phyloP scores from a whole-genome alignment of 805 yeast species.

The Wickerhamiella cacticola region DNA sequence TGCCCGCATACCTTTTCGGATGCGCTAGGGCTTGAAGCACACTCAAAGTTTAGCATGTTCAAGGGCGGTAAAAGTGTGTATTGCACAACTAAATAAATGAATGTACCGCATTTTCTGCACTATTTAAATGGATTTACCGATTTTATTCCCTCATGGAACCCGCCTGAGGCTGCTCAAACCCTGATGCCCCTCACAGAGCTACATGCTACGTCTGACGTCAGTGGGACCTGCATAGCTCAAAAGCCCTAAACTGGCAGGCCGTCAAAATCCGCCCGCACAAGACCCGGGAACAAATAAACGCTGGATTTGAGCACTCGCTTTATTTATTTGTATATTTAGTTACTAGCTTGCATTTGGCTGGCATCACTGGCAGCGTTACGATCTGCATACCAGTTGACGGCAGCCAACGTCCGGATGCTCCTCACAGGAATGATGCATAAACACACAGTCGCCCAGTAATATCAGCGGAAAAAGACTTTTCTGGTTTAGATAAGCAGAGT shows the following conservation, averaged over 20 bases:
- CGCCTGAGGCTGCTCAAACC: background rate
- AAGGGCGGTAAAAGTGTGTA: background rate
- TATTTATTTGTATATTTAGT: background rate
- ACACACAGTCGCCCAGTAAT: no score
- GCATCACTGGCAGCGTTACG: no score
- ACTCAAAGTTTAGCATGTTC: background rate
- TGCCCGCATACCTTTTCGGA: background rate
- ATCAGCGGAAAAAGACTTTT: no score
- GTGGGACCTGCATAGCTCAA: slow-evolving; percentile 1
- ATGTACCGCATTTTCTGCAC: background rate
- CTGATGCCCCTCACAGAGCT: background rate
- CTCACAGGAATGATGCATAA: no score
- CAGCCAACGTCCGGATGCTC: no score
- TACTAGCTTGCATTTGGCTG: no score
- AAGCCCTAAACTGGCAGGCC: background rate
- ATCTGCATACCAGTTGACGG: no score
- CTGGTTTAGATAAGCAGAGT: no score
- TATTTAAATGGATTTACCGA: background rate
- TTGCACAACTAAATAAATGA: background rate
- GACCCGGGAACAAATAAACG: no score
- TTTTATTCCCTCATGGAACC: background rate
- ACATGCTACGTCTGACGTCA: background rate
- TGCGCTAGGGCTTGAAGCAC: slow-evolving; percentile 1
- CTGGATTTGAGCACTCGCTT: background rate
- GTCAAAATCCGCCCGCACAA: slow-evolving; percentile 3